Evolutionary conservation across 805 yeast species (phyloP), one percentile per base, ranked within the genome.

Genomic region (Candida gorgasii): DNA sequence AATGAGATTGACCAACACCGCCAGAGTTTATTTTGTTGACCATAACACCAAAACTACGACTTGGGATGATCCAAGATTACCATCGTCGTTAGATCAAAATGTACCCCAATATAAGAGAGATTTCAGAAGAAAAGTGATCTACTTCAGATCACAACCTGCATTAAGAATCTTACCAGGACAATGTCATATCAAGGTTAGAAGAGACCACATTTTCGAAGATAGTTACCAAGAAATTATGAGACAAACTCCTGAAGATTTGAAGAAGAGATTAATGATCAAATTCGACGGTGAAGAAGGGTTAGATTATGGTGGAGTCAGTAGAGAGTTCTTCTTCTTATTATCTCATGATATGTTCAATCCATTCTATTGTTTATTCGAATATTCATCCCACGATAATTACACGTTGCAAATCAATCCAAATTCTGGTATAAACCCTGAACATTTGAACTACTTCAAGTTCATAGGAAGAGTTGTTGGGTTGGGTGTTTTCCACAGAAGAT

Each of bases 21-120:
- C 99, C 8, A 81, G 99, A 64, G 99, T 93, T 16, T 93, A 93
- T 65, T 93, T 93, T 65, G 99, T 93, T 52, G 99, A 93, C 66
- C 99, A 93, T 73, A 93, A 93, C 69, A 93, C 99, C 23, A 93
- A 93, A 71, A 93, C 99, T 0, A 93, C 99, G 0, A 93, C 99
- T 1, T 93, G 99, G 99, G 99, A 93, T 67, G 99, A 93, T 63
- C 99, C 99, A 50, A 83, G 99, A 61, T 76, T 93, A 62, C 99
- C 99, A 40, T 89, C 97, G 5, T 87, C 96, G 7, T 73, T 93
- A 55, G 99, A 93, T 65, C 98, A 93, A 70, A 92, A 92, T 55
- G 99, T 93, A 55, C 99, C 99, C 16, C 98, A 93, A 70, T 93
- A 93, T 67, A 93, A 93, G 78, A 92, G 99, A 73, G 99, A 93